These are phyloP conservation scores for Asclepias syriaca DNA, from an alignment of 257 asterid species.

Conservation along the genomic window DNA sequence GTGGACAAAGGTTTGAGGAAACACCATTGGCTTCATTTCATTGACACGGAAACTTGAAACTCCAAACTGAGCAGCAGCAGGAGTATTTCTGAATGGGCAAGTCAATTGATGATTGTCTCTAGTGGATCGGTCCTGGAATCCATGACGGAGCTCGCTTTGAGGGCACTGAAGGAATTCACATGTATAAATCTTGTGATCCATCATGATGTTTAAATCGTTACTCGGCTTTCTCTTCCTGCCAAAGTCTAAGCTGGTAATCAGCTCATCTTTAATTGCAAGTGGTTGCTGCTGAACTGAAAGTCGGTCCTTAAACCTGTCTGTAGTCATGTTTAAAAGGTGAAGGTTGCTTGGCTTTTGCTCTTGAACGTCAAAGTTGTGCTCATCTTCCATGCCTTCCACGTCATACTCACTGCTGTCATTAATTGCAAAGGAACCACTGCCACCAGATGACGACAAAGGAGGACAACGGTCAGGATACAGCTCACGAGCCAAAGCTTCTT, in stretches of 20 bases:
- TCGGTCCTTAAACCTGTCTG: slow-evolving; percentile 34
- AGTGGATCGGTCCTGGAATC: slow-evolving; percentile 52
- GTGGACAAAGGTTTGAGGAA: slow-evolving; percentile 44
- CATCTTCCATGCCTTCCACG: slow-evolving; percentile 57
- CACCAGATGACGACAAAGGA: slow-evolving; percentile 41
- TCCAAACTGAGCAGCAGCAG: slow-evolving; percentile 21
- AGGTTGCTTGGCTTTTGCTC: slow-evolving; percentile 66
- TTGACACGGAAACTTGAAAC: slow-evolving; percentile 34
- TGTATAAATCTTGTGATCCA: slow-evolving; percentile 58
- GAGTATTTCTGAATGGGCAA: slow-evolving; percentile 41
- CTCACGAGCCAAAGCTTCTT: slow-evolving; percentile 68
- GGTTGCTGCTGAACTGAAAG: slow-evolving; percentile 35
- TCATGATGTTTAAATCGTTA: slow-evolving; percentile 32
- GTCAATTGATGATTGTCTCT: slow-evolving; percentile 69
- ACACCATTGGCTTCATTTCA: slow-evolving; percentile 40
- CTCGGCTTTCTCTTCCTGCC: slow-evolving; percentile 55
- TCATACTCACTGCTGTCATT: slow-evolving; percentile 71
- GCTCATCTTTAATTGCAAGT: slow-evolving; percentile 37
- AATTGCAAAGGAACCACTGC: slow-evolving; percentile 39
- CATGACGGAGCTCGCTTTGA: slow-evolving; percentile 46
- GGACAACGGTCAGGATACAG: slow-evolving; percentile 69
- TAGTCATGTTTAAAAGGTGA: slow-evolving; percentile 31
- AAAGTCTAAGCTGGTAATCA: slow-evolving; percentile 42
- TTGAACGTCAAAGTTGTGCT: slow-evolving; percentile 42
- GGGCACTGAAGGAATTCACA: slow-evolving; percentile 75